phyloP scores from a whole-genome alignment of 2,329 filamentous ascomycete species.

The Trichophyton benhamiae region DNA sequence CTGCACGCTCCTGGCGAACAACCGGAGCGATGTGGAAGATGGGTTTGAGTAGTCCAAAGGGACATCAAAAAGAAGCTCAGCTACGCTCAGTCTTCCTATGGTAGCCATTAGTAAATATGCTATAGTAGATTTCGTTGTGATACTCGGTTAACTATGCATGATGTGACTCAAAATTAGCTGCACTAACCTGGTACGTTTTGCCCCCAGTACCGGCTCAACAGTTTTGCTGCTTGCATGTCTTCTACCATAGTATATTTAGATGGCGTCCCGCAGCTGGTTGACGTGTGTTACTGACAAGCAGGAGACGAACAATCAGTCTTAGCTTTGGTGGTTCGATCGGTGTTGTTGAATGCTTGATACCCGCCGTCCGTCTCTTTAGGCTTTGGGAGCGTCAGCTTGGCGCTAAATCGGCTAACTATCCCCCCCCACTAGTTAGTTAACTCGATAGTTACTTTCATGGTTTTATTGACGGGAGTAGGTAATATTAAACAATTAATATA shows the following conservation, averaged over 20 bases:
- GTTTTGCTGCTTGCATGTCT: conserved; percentile 25
- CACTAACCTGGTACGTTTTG: background rate
- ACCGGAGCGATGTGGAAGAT: conserved; percentile 47
- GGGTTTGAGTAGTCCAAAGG: conserved; percentile 64
- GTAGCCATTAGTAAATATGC: background rate
- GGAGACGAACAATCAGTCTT: background rate
- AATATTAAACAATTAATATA: too few relatives aligned
- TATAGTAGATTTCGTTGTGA: background rate
- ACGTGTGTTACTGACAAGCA: background rate
- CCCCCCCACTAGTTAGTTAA: background rate
- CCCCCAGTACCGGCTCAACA: conserved; percentile 21
- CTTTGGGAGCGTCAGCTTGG: background rate
- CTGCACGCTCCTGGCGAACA: conserved; percentile 66
- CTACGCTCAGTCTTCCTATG: conserved; percentile 59
- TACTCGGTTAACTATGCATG: background rate
- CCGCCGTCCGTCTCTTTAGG: background rate
- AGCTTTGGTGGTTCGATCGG: background rate
- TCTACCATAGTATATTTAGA: conserved; percentile 3
- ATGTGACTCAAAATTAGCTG: background rate
- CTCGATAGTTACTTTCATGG: too few relatives aligned
- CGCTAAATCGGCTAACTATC: background rate
- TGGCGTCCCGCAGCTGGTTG: background rate
- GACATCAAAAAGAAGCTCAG: conserved; percentile 77
- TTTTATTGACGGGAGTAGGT: too few relatives aligned
- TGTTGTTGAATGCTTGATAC: background rate